Conservation (phyloP, 2,329 filamentous ascomycete species). For the Aspergillus sp. region DNA sequence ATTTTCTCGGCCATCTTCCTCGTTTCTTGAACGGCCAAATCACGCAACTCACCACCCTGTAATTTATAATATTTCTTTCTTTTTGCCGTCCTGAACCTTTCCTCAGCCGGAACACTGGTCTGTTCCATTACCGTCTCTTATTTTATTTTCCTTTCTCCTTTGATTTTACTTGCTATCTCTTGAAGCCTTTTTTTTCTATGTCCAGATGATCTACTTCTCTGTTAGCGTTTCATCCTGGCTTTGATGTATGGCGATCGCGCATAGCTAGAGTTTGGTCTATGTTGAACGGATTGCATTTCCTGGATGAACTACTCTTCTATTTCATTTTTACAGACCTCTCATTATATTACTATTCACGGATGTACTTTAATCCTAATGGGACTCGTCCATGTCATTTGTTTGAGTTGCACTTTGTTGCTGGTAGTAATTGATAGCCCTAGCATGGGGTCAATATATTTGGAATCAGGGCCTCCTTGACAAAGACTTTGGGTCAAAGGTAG, state of each 20-base stretch:
- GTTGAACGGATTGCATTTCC: not conserved
- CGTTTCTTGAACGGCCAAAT: not conserved
- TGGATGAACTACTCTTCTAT: not conserved
- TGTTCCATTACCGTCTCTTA: conserved; percentile 11
- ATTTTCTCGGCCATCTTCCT: conserved; percentile 4
- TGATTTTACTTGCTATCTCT: not conserved
- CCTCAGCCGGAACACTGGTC: conserved; percentile 13
- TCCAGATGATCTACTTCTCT: not conserved
- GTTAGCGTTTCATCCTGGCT: conserved; percentile 5
- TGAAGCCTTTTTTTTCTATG: not conserved
- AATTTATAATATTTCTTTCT: conserved; percentile 20
- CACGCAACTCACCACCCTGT: conserved; percentile 13
- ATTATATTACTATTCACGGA: not conserved
- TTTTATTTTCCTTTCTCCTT: not conserved
- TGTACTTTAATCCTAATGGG: conserved; percentile 3
- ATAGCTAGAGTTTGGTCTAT: conserved; percentile 2
- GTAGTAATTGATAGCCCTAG: not conserved
- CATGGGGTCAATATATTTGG: too few relatives aligned
- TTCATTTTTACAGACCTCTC: not conserved
- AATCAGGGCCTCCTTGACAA: not conserved
- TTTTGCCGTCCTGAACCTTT: not conserved
- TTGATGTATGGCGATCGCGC: not conserved
- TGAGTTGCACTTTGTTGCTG: not conserved
- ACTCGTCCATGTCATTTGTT: not conserved
- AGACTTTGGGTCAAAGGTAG: not conserved